These are phyloP conservation scores for Kluyveromyces marxianus DNA, from an alignment of 1,139 yeast species.

Conservation along the genomic window DNA sequence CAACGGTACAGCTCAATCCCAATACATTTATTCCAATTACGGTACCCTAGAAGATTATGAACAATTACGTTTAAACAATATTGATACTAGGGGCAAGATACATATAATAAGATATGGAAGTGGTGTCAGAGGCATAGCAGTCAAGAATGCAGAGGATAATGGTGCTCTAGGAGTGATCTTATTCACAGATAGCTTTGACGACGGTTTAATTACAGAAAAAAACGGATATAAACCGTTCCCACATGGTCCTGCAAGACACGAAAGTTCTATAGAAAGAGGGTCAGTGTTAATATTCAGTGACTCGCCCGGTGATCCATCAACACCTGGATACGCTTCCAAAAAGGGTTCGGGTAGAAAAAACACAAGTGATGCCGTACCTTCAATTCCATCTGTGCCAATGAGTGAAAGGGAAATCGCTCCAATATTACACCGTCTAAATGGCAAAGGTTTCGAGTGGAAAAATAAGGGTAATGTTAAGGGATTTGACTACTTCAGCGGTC, in stretches of 20 bases:
- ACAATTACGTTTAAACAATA: slow-evolving; percentile 34
- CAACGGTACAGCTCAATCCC: slow-evolving; percentile 50
- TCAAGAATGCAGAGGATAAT: slow-evolving; percentile 42
- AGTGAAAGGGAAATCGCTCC: slow-evolving; percentile 36
- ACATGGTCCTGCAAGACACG: slow-evolving; percentile 40
- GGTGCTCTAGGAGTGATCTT: slow-evolving; percentile 56
- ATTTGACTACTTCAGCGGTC: slow-evolving; percentile 38
- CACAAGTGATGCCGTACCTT: slow-evolving; percentile 40
- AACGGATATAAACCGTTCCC: slow-evolving; percentile 40
- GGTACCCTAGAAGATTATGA: slow-evolving; percentile 58
- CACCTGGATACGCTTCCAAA: slow-evolving; percentile 45
- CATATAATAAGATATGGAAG: slow-evolving; percentile 55
- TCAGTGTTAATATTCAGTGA: slow-evolving; percentile 52
- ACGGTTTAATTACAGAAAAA: slow-evolving; percentile 34
- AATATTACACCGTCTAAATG: slow-evolving; percentile 30
- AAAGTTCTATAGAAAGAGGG: slow-evolving; percentile 43
- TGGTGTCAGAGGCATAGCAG: slow-evolving; percentile 41
- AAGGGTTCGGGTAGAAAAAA: slow-evolving; percentile 31
- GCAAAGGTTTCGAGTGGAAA: slow-evolving; percentile 29
- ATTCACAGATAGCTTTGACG: slow-evolving; percentile 44
- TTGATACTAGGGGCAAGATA: slow-evolving; percentile 39
- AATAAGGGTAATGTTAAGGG: slow-evolving; percentile 33
- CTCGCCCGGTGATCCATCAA: slow-evolving; percentile 69
- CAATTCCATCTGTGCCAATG: slow-evolving; percentile 37
- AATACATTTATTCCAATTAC: slow-evolving; percentile 51